phyloP scores from a whole-genome alignment of 1,284 basidiomycete species.

The Pascua guehoae region DNA sequence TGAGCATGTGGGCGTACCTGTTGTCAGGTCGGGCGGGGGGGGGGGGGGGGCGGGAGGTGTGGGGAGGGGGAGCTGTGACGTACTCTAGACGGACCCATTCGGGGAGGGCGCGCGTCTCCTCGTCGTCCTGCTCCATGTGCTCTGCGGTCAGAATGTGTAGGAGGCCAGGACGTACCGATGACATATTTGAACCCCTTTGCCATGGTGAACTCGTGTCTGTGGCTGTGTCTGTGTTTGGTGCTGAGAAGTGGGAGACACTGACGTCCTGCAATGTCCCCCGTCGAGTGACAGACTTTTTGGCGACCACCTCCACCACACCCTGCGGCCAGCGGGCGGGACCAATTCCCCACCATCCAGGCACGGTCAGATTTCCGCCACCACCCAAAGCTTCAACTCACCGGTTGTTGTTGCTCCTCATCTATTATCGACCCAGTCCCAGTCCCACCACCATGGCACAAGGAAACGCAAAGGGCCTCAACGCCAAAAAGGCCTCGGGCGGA shows the following conservation, averaged over 20 bases:
- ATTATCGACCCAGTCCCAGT: too few relatives aligned
- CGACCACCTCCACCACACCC: too few relatives aligned
- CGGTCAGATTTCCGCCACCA: too few relatives aligned
- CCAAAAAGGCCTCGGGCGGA: constrained; percentile 32
- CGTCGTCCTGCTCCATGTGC: constrained; percentile 93
- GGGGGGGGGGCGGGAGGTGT: background rate
- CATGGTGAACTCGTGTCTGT: constrained; percentile 8
- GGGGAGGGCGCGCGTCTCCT: constrained; percentile 61
- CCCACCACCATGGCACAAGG: constrained; percentile 42
- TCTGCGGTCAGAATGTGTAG: constrained; percentile 54
- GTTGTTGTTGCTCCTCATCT: too few relatives aligned
- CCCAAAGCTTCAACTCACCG: background rate
- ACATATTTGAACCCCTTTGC: constrained; percentile 43
- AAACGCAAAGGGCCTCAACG: constrained; percentile 31
- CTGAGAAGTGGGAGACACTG: too few relatives aligned
- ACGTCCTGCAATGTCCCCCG: background rate
- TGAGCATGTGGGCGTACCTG: constrained; percentile 65
- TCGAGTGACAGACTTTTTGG: too few relatives aligned
- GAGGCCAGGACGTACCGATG: constrained; percentile 32
- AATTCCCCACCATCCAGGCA: too few relatives aligned
- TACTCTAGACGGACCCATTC: constrained; percentile 88
- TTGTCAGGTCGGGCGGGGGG: constrained; percentile 27
- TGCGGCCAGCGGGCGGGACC: too few relatives aligned
- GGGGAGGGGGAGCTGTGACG: constrained; percentile 41
- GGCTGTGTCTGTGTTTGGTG: background rate